Percentiles rank a stretch among this genome's conserved stretches.
phyloP scores from a whole-genome alignment of 2,329 filamentous ascomycete genomes.

The Magnaporthiopsis rhizophila region DNA sequence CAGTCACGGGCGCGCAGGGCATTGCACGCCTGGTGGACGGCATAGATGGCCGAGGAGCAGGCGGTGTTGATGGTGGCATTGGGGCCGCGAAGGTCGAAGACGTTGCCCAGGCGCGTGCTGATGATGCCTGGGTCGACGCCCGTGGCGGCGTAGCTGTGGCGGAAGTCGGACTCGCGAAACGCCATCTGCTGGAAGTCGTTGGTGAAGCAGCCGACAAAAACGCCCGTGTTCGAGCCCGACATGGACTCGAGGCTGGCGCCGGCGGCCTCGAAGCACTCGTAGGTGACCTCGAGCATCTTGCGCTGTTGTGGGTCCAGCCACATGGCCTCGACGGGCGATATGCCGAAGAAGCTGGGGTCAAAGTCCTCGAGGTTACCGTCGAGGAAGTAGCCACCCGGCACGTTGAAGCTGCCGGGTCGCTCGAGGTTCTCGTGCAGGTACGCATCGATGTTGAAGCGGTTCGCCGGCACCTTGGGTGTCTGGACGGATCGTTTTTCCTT shows the following conservation, averaged over 20 bases:
- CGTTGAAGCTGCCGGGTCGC: conserved; percentile 12
- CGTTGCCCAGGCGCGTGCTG: not conserved
- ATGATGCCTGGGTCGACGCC: conserved; percentile 20
- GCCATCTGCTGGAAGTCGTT: conserved; percentile 1
- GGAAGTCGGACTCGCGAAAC: not conserved
- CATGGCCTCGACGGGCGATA: not conserved
- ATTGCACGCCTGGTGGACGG: conserved; percentile 47
- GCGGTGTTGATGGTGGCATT: not conserved
- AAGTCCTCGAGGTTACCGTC: conserved; percentile 36
- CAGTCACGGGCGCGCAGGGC: conserved; percentile 10
- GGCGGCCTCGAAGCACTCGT: conserved; percentile 1
- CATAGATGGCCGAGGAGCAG: conserved; percentile 38
- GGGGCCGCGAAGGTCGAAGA: not conserved
- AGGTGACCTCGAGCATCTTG: not conserved
- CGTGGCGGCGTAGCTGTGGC: not conserved
- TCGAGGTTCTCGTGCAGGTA: conserved; percentile 11
- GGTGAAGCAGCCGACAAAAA: conserved; percentile 1
- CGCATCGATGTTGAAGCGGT: conserved; percentile 19
- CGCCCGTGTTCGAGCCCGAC: not conserved
- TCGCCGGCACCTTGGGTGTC: conserved; percentile 15
- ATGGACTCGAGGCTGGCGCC: not conserved
- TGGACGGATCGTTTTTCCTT: conserved; percentile 16
- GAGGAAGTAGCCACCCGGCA: conserved; percentile 38
- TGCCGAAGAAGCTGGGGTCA: conserved; percentile 27
- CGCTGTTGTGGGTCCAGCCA: conserved; percentile 1